Conservation (phyloP, 257 asterid genomes). For the Petunia axillaris region DNA sequence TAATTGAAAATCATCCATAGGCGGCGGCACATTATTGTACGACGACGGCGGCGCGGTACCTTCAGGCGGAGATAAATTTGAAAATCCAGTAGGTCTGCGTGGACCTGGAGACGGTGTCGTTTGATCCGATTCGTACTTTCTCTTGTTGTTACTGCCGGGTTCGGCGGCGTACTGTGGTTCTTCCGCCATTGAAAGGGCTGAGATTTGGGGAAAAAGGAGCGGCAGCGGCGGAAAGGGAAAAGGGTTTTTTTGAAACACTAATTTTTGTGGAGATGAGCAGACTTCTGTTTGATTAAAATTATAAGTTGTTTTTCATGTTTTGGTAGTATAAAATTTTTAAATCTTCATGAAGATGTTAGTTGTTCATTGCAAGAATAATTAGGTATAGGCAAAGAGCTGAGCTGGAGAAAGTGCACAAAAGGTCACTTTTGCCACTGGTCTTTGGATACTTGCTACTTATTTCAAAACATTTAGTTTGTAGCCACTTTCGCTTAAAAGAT, state of each 20-base stretch:
- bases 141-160: conserved; percentile 30
- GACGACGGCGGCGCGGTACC: conserved; percentile 49
- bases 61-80: conserved; percentile 57
- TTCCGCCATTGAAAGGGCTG: conserved; percentile 32
- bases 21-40: conserved; percentile 78
- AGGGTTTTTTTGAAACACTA: conserved; percentile 28
- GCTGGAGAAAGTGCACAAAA: too few relatives aligned
- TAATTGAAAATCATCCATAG: conserved; percentile 74
- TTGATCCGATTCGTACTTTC: conserved; percentile 63
- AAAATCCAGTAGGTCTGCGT: conserved; percentile 79
- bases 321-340: too few relatives aligned
- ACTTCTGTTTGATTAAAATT: too few relatives aligned
- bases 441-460: too few relatives aligned
- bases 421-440: too few relatives aligned
- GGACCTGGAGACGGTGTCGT: conserved; percentile 57
- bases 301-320: too few relatives aligned
- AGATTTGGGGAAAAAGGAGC: background rate
- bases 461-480: too few relatives aligned
- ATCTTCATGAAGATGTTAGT: too few relatives aligned
- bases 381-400: too few relatives aligned
- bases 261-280: background rate
- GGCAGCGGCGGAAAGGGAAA: background rate
- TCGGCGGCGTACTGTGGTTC: conserved; percentile 34
- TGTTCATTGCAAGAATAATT: too few relatives aligned
- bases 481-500: too few relatives aligned